These are phyloP conservation scores for Raphidocelis subcapitata DNA, from an alignment of 139 green algal species.

Conservation along the genomic window DNA sequence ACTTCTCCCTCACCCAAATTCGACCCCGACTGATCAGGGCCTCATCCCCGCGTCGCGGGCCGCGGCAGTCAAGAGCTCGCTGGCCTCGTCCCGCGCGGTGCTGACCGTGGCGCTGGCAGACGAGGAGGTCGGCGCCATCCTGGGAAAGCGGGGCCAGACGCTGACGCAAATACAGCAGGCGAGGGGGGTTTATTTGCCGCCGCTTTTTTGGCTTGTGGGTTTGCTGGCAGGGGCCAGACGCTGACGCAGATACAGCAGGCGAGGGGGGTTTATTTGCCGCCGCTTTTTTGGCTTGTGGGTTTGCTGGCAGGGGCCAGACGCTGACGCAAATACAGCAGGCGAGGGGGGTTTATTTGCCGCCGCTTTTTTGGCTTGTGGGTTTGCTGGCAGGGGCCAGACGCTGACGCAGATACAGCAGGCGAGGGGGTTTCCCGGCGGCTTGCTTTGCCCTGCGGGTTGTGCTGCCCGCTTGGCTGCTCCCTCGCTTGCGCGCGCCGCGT, in stretches of 20 bases:
- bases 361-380: too few relatives aligned
- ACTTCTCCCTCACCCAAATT: too few relatives aligned
- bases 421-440: conserved; percentile 7
- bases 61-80: conserved; percentile 14
- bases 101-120: conserved; percentile 40
- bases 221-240: conserved; percentile 37
- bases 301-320: conserved; percentile 48
- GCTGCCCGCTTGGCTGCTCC: too few relatives aligned
- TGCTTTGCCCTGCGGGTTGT: too few relatives aligned
- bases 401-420: conserved; percentile 25
- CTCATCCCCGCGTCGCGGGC: conserved; percentile 27
- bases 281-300: too few relatives aligned
- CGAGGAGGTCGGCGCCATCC: conserved; percentile 61
- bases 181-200: too few relatives aligned
- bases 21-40: too few relatives aligned
- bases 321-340: conserved; percentile 48
- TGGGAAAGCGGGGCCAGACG: conserved; percentile 52
- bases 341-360: too few relatives aligned
- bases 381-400: conserved; percentile 37
- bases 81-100: conserved; percentile 17
- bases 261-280: too few relatives aligned
- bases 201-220: too few relatives aligned
- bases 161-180: conserved; percentile 48
- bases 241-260: conserved; percentile 25
- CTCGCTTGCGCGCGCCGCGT: too few relatives aligned